A percentile compares a stretch with the other conserved stretches of the same genome.
Evolutionary conservation across 2,329 filamentous ascomycete genomes (phyloP).

Genomic region (Fusarium brachygibbosum): DNA sequence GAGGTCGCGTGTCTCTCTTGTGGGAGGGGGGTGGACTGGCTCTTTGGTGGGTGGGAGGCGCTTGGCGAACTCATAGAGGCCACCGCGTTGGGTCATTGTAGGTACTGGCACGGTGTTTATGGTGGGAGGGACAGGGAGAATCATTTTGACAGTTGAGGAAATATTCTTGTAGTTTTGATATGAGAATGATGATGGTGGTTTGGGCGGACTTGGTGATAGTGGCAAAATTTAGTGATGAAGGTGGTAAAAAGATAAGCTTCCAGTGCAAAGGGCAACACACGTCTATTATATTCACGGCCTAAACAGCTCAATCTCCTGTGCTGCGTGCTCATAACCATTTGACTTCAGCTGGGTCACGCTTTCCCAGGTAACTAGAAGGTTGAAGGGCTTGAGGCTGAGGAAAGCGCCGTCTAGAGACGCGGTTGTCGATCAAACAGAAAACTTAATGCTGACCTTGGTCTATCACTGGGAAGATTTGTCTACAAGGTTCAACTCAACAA

Average conservation of each 20-base stretch:
- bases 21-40: neutral
- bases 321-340: neutral
- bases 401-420: too few species aligned
- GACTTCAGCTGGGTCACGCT: neutral
- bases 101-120: neutral
- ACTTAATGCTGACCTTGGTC: too few species aligned
- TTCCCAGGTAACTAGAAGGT: neutral
- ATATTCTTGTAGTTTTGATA: neutral
- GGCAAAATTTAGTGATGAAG: neutral
- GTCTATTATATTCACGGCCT: neutral
- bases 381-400: neutral
- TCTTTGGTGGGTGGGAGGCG: neutral
- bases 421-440: too few species aligned
- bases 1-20: neutral
- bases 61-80: neutral
- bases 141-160: neutral
- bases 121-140: neutral
- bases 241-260: neutral
- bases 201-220: neutral
- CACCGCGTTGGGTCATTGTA: too few species aligned
- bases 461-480: too few species aligned
- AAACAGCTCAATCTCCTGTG: neutral
- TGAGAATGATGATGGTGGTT: neutral
- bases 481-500: too few species aligned
- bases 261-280: too few species aligned